Evolutionary conservation across 768 basidiomycete species (phyloP).

Genomic region (Agaricus sinodeliciosus): DNA sequence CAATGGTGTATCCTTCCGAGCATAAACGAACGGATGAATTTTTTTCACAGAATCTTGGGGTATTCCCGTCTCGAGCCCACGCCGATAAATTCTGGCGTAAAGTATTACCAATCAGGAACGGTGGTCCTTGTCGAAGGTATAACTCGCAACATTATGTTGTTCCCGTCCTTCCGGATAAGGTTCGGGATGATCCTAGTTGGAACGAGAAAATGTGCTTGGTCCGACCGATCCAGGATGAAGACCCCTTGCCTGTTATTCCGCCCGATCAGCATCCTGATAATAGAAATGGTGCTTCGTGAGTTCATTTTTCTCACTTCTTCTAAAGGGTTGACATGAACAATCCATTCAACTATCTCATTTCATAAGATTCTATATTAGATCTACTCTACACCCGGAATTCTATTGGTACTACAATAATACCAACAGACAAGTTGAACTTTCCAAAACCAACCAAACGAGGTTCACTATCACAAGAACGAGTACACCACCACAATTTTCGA

Average conservation of each 20-base stretch:
- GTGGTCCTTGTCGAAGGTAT: not conserved
- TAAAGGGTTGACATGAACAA: not conserved
- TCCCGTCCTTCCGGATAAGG: not conserved
- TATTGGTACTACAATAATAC: not conserved
- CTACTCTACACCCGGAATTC: not conserved
- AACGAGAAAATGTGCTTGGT: not conserved
- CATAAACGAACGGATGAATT: no score
- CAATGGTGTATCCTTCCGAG: not conserved
- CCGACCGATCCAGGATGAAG: not conserved
- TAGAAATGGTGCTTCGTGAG: not conserved
- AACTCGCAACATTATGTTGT: not conserved
- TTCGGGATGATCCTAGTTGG: not conserved
- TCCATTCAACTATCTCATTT: no score
- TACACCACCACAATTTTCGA: not conserved
- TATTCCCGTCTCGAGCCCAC: not conserved
- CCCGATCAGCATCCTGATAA: not conserved
- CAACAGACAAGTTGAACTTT: not conserved
- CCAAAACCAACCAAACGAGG: not conserved
- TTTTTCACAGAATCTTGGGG: not conserved
- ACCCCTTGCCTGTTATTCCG: not conserved
- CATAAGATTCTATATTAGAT: slow-evolving; percentile 2
- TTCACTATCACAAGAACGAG: not conserved
- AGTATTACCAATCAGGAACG: not conserved
- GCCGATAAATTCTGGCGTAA: slow-evolving; percentile 3
- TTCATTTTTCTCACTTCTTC: not conserved